Base-by-base conservation (phyloP, 352 stramenopile genomes). In the Globisporangium abappressorium region DNA sequence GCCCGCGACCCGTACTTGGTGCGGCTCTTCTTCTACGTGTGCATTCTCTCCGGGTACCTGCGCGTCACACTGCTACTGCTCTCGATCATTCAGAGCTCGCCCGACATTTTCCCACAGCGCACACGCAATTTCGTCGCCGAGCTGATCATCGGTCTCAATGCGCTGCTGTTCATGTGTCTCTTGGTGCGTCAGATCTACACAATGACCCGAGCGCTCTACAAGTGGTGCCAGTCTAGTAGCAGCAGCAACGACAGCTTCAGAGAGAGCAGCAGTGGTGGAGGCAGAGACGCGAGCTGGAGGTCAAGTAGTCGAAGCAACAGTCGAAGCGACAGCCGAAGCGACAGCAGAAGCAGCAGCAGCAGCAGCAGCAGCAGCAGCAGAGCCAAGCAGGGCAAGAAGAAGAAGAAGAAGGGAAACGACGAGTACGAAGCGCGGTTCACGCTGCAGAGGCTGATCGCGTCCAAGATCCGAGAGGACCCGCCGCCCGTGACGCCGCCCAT, bases 31-130 rank as follows among this genome's bases (percentile, higher is more conserved):
- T 87, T 81, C 70, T 69, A 73, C 43, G 64, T 77, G 30, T 63
- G 66, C 3, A 57, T 87, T 43, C 24, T 80, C 5, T 73, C 75
- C 0, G 77, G 76, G 8, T 86, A 78, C 47, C 56, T 87, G 15
- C 80, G 78, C 0, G 66, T 89, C 55, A 70, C 81, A 36, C 70
- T 82, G 30, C 61, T 89, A 46, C 53, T 86, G 26, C 69, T 89
- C n/a, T 68, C 75, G 26, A 66, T 84, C 5, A 68, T 87, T 33
- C 69, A 81, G 57, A 68, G 70, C 24, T 73, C 73, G 15, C 65
- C 70, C 3, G 57, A 79, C 49, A 58, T 77, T 11, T 75, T 85
- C 6, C 70, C 73, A 5, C 80, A 89, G 61, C 72, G 71, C 24
- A 66, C 78, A 5, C 78, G 80, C 20, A 72, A 86, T 62, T 71